phyloP scores from a whole-genome alignment of 306 rosid genomes.

The Begonia fuchsioides region DNA sequence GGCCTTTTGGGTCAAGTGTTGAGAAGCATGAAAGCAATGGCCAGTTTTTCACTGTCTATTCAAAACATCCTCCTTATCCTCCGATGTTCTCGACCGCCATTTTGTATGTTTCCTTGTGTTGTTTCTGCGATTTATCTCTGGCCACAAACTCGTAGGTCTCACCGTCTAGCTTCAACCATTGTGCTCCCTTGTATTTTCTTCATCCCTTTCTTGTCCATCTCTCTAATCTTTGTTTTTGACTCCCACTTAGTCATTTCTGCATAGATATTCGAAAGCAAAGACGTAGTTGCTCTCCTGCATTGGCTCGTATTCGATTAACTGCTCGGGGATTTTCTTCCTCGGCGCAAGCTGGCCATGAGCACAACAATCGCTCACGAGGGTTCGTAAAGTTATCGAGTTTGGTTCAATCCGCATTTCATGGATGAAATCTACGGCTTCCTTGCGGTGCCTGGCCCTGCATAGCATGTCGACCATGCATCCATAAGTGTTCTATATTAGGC shows the following conservation, averaged over 20 bases:
- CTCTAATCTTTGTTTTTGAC: conserved; percentile 69
- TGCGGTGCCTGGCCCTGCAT: conserved; percentile 70
- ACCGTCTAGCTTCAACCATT: conserved; percentile 64
- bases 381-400: conserved; percentile 60
- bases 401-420: conserved; percentile 56
- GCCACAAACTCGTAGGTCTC: conserved; percentile 69
- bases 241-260: conserved; percentile 72
- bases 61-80: conserved; percentile 72
- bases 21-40: conserved; percentile 77
- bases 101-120: conserved; percentile 49
- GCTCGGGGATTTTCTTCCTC: conserved; percentile 53
- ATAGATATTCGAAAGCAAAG: conserved; percentile 71
- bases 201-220: conserved; percentile 74
- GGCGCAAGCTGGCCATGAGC: conserved; percentile 58
- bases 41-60: conserved; percentile 80
- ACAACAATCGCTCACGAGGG: conserved; percentile 54
- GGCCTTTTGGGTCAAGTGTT: conserved; percentile 55
- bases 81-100: conserved; percentile 82
- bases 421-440: conserved; percentile 61
- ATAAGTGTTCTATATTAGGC: conserved; percentile 79
- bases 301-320: conserved; percentile 48
- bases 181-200: conserved; percentile 84
- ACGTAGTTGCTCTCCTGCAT: conserved; percentile 64
- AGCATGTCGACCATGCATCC: conserved; percentile 87
- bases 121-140: conserved; percentile 69